Evolutionary conservation across 495 filamentous ascomycete genomes (phyloP).

Genomic region (Aspergillus incahuasiensis): DNA sequence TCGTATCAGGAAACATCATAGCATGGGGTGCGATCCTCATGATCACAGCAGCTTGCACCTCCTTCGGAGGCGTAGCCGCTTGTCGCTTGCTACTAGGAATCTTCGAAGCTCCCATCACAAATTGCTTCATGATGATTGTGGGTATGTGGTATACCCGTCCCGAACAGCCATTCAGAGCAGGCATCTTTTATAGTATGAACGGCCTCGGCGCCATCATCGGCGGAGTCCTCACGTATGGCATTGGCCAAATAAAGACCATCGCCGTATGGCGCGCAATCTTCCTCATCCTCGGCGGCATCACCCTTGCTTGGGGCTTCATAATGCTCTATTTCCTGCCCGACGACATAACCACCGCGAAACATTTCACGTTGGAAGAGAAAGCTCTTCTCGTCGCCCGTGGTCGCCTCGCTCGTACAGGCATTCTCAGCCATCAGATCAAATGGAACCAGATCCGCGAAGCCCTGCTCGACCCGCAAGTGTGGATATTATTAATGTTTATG

Average conservation of each 20-base stretch:
- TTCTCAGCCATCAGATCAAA: constrained; percentile 40
- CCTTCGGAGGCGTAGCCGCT: constrained; percentile 35
- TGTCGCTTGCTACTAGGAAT: constrained; percentile 39
- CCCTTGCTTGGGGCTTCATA: constrained; percentile 34
- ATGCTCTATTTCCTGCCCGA: constrained; percentile 36
- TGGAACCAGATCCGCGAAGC: constrained; percentile 44
- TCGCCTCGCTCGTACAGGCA: constrained; percentile 18
- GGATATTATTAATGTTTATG: constrained; percentile 33
- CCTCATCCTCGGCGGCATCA: constrained; percentile 34
- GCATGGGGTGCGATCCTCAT: constrained; percentile 39
- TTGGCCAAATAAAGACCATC: constrained; percentile 43
- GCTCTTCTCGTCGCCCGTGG: constrained; percentile 35
- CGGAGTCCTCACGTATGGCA: constrained; percentile 46
- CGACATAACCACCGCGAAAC: constrained; percentile 33
- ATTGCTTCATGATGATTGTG: constrained; percentile 40
- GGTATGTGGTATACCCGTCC: constrained; percentile 30
- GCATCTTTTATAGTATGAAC: constrained; percentile 42
- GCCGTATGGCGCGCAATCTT: constrained; percentile 40
- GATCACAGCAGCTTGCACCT: constrained; percentile 30
- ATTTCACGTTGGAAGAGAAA: constrained; percentile 37
- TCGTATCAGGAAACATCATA: constrained; percentile 15
- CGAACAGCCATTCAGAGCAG: constrained; percentile 29
- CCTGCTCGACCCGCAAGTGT: constrained; percentile 36
- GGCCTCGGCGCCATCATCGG: constrained; percentile 43
- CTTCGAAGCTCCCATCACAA: constrained; percentile 36